Conservation (phyloP, 2,329 filamentous ascomycete genomes). For the Paraphaeosphaeria sporulosa region DNA sequence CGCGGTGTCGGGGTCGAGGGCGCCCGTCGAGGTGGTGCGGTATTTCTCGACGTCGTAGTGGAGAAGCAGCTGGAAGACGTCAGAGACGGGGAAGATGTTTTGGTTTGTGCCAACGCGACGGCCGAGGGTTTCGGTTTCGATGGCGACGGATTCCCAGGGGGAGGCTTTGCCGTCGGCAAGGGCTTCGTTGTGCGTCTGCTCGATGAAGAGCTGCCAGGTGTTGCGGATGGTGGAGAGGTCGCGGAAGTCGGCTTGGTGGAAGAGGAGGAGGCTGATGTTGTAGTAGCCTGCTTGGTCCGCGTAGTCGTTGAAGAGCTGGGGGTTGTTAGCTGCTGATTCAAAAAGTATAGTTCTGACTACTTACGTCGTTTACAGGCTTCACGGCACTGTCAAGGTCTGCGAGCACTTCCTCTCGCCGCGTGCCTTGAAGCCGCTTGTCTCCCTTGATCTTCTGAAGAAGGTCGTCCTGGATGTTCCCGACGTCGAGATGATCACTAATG, state of each 20-base stretch:
- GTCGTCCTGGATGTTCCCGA: constrained; percentile 95
- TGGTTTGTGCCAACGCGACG: constrained; percentile 64
- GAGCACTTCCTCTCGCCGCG: constrained; percentile 70
- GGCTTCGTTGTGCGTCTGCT: constrained; percentile 65
- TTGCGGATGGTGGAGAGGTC: constrained; percentile 82
- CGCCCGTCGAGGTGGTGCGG: constrained; percentile 49
- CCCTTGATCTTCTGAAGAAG: constrained; percentile 77
- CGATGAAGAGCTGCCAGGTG: constrained; percentile 85
- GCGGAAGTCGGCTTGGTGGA: constrained; percentile 88
- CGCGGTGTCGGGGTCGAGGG: constrained; percentile 19
- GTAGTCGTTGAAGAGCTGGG: constrained; percentile 88
- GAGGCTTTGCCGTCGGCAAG: constrained; percentile 56
- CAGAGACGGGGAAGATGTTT: constrained; percentile 61
- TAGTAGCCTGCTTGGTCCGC: constrained; percentile 92
- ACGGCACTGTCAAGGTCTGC: constrained; percentile 79
- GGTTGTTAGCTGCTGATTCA: background rate
- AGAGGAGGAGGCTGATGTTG: constrained; percentile 92
- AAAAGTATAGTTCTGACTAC: constrained; percentile 40
- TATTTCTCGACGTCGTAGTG: constrained; percentile 58
- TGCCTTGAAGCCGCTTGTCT: constrained; percentile 72
- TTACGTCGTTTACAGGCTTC: constrained; percentile 76
- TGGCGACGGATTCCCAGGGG: constrained; percentile 75
- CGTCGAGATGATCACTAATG: constrained; percentile 84
- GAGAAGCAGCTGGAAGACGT: constrained; percentile 44
- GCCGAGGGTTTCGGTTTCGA: constrained; percentile 65